These are phyloP conservation scores for Fistulifera pelliculosa DNA, from an alignment of 108 stramenopile genomes.

Conservation along the genomic window DNA sequence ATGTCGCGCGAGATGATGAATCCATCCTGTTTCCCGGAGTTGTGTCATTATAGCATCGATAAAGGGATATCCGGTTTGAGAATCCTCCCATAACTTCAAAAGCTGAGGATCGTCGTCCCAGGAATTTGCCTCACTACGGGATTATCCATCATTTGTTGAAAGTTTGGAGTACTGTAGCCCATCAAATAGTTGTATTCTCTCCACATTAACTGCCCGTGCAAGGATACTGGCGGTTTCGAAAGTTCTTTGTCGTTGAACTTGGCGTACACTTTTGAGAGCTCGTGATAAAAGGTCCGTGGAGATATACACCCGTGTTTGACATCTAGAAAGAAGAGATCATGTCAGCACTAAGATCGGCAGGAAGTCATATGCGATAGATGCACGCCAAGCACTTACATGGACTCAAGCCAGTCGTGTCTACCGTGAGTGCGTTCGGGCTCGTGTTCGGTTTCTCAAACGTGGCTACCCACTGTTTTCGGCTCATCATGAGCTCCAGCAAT, in stretches of 20 bases:
- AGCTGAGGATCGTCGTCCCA: conserved; percentile 76
- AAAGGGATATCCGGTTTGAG: conserved; percentile 91
- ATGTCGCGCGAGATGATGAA: conserved; percentile 94
- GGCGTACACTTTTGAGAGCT: conserved; percentile 20
- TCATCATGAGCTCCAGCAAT: conserved; percentile 26
- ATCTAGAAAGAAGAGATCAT: conserved; percentile 25
- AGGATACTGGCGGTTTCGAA: conserved; percentile 87
- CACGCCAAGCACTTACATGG: conserved; percentile 46
- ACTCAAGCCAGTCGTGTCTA: conserved; percentile 71
- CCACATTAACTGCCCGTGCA: conserved; percentile 93
- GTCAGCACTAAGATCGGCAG: too few species aligned
- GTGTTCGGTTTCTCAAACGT: conserved; percentile 96
- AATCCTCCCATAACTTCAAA: conserved; percentile 82
- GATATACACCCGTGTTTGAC: conserved; percentile 51
- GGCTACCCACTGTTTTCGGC: conserved; percentile 51
- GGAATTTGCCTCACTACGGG: conserved; percentile 64
- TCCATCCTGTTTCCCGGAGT: conserved; percentile 86
- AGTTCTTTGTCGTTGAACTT: conserved; percentile 4
- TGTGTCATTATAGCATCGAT: conserved; percentile 97
- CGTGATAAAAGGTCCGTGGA: conserved; percentile 31
- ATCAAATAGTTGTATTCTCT: conserved; percentile 89
- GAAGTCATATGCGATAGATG: too few species aligned
- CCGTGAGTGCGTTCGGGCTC: conserved; percentile 60
- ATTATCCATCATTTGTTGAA: conserved; percentile 76
- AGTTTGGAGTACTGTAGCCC: conserved; percentile 46